These are phyloP conservation scores for Debaryomyces maramus DNA, from an alignment of 805 yeast genomes.

Conservation along the genomic window DNA sequence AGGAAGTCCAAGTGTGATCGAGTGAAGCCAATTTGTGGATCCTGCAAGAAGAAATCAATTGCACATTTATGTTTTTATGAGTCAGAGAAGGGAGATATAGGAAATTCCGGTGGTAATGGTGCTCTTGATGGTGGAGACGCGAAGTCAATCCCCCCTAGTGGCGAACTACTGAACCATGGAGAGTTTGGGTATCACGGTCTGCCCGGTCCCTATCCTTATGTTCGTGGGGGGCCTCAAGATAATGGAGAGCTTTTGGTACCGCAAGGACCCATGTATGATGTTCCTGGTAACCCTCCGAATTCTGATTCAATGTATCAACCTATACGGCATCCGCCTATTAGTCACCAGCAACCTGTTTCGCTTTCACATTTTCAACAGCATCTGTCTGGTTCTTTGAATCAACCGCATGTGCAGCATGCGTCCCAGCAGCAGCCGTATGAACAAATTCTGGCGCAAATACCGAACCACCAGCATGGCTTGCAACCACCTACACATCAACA, in stretches of 20 bases:
- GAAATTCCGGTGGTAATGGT: neutral
- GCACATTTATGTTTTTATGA: constrained; percentile 45
- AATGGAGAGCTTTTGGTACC: neutral
- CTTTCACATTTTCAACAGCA: neutral
- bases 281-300: neutral
- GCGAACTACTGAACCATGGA: too few relatives aligned
- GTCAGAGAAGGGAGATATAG: constrained; percentile 11
- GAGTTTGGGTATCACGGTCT: neutral
- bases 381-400: neutral
- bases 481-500: too few relatives aligned
- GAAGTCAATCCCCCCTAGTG: neutral
- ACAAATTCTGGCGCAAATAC: too few relatives aligned
- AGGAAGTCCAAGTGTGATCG: constrained; percentile 45
- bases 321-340: neutral
- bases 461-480: too few relatives aligned
- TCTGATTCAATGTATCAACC: too few relatives aligned
- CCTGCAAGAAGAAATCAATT: constrained; percentile 42
- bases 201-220: neutral
- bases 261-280: neutral
- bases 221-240: neutral
- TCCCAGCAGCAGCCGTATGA: too few relatives aligned
- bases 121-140: neutral
- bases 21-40: constrained; percentile 43
- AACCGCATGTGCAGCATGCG: neutral
- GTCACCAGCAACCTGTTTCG: neutral